phyloP scores from a whole-genome alignment of 139 green algal genomes.

The Ettlia oleoabundans region DNA sequence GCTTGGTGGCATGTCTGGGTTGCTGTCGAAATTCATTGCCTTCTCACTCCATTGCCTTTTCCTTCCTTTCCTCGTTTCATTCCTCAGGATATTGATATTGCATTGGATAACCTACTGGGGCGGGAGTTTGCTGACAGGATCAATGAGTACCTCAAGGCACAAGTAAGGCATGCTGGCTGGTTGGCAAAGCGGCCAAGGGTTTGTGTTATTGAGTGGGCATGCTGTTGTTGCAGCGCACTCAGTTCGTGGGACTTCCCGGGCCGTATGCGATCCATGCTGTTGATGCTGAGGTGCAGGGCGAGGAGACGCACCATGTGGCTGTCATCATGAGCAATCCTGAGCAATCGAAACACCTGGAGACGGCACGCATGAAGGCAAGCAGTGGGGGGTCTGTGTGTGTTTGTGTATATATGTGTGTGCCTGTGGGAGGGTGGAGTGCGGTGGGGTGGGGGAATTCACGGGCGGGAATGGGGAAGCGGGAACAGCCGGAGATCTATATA shows the following conservation, averaged over 20 bases:
- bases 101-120: conserved; percentile 92
- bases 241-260: neutral
- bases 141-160: conserved; percentile 80
- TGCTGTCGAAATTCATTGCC: too few relatives aligned
- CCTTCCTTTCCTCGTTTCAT: too few relatives aligned
- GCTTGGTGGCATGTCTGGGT: too few relatives aligned
- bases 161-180: conserved; percentile 41
- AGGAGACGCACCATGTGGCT: conserved; percentile 65
- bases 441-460: too few relatives aligned
- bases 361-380: conserved; percentile 78
- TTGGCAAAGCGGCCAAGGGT: neutral
- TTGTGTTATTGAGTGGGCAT: neutral
- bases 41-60: too few relatives aligned
- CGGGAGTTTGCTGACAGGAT: conserved; percentile 88
- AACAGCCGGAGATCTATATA: too few relatives aligned
- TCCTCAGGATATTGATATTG: conserved; percentile 99
- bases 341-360: conserved; percentile 99
- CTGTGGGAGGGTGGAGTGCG: too few relatives aligned
- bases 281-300: conserved; percentile 31
- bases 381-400: neutral
- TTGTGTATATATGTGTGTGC: neutral
- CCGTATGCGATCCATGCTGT: neutral
- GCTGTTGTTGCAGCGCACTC: neutral
- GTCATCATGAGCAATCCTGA: conserved; percentile 97
- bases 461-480: too few relatives aligned